Base-by-base conservation (phyloP, 2,329 filamentous ascomycete species). In the Rasamsonia emersonii region DNA sequence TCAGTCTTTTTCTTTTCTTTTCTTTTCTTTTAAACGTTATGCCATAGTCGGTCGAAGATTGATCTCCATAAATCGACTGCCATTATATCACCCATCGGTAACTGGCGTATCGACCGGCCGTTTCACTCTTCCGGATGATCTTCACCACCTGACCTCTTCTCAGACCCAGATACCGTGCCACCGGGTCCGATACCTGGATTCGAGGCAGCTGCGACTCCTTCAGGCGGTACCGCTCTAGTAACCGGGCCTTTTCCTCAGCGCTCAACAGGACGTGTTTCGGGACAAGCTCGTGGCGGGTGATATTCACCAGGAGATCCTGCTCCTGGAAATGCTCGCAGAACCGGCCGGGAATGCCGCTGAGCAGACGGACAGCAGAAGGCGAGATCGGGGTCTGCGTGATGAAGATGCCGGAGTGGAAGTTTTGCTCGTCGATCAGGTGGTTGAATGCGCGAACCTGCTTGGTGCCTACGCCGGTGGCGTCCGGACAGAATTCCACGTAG, bases 201-300 rank as follows among this genome's bases (percentile, higher is more conserved):
- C 91, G 75, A 4, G 91, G 91, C 53, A 98, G 69, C 67, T 98
- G 91, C 7, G 86, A 95, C 71, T 98, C 91, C 76, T 95, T 96
- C 59, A 98, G 65, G 29, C 91, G 77, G 64, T 98, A 98, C 41
- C 91, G 73, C 64, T 86, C 78, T 39, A 98, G 70, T 51, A 98
- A 66, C 21, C 82, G 81, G 28, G 67, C 65, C 73, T 95, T 95
- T 70, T 98, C 91, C 50, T 93, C 86, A 27, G 78, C 74, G 50
- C 85, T 93, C 35, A 98, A 75, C 39, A 96, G 65, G 21, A 96
- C 79, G 56, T 98, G 91, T 57, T 83, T 86, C 26, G 91, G 91
- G 18, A 98, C 91, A 35, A 98, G 74, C 64, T 96, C 89, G 66
- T 98, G 91, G 59, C 88, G 84, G 38, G 89, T 96, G 61, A 98